phyloP scores from a whole-genome alignment of 2,329 filamentous ascomycete species.

The Scedosporium apiospermum region DNA sequence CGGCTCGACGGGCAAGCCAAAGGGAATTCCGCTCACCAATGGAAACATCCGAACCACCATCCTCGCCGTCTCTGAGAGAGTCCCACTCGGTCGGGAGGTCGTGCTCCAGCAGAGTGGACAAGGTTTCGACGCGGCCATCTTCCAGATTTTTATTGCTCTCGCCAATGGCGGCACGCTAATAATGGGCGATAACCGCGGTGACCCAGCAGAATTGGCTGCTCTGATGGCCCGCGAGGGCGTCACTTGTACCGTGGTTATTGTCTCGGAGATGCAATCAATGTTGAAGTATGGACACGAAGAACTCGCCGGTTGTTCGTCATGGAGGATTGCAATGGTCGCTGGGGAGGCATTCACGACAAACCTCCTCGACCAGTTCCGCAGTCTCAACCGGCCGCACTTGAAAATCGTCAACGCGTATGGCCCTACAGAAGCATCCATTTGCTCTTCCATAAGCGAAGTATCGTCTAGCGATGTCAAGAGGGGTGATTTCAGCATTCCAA shows the following conservation, averaged over 20 bases:
- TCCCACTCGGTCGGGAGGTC: background rate
- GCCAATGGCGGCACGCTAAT: background rate
- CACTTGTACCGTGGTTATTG: no score
- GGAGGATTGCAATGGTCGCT: background rate
- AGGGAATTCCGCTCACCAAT: background rate
- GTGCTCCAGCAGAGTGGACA: background rate
- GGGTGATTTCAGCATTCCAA: background rate
- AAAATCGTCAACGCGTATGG: background rate
- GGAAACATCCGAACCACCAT: background rate
- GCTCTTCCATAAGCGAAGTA: no score
- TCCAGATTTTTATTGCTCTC: background rate
- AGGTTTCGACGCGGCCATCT: background rate
- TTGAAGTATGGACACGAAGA: no score
- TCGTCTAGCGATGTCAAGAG: background rate
- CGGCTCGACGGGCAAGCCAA: background rate
- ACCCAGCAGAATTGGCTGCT: background rate
- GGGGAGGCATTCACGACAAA: background rate
- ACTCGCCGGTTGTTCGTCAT: no score
- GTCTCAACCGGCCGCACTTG: background rate
- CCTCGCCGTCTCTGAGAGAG: background rate
- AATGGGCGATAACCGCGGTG: background rate
- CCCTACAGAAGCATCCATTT: background rate
- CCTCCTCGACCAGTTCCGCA: background rate
- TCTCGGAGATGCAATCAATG: no score
- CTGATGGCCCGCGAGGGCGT: background rate